A percentile compares a stretch with the other conserved stretches of the same genome.
Evolutionary conservation across 1,139 yeast genomes (phyloP).

Genomic region (Debaryomyces udenii): DNA sequence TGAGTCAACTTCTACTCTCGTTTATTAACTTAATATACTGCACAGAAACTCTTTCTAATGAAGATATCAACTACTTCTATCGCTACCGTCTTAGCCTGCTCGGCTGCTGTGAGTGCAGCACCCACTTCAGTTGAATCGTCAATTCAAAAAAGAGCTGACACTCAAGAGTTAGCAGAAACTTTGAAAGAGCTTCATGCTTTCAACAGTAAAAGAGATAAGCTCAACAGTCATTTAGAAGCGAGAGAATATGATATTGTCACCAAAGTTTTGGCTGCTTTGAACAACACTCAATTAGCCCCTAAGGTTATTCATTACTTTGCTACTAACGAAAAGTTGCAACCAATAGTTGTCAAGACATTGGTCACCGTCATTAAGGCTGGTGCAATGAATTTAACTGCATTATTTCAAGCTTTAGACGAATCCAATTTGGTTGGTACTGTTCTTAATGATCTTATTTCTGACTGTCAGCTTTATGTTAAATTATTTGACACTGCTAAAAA

Average conservation of each 20-base stretch:
- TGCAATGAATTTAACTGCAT: constrained; percentile 32
- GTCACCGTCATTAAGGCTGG: constrained; percentile 39
- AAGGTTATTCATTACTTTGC: constrained; percentile 40
- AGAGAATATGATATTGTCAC: constrained; percentile 46
- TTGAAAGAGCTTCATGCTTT: constrained; percentile 24
- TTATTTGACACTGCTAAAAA: constrained; percentile 38
- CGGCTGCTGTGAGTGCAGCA: constrained; percentile 32
- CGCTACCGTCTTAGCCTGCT: constrained; percentile 31
- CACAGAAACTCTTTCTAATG: constrained; percentile 1
- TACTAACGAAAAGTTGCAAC: constrained; percentile 36
- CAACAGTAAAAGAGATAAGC: constrained; percentile 36
- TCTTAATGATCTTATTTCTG: constrained; percentile 42
- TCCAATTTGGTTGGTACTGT: constrained; percentile 42
- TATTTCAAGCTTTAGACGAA: constrained; percentile 43
- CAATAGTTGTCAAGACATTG: constrained; percentile 37
- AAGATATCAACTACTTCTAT: constrained; percentile 26
- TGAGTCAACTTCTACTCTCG: no score
- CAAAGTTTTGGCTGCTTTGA: constrained; percentile 42
- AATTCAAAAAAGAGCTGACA: constrained; percentile 13
- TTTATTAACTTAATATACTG: neutral
- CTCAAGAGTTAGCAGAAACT: constrained; percentile 23
- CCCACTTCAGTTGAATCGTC: constrained; percentile 22
- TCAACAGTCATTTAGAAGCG: constrained; percentile 27
- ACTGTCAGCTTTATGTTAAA: constrained; percentile 43
- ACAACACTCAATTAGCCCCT: constrained; percentile 45